These are phyloP conservation scores for Streptanthus diversifolius DNA, from an alignment of 345 rosid genomes.

Conservation along the genomic window DNA sequence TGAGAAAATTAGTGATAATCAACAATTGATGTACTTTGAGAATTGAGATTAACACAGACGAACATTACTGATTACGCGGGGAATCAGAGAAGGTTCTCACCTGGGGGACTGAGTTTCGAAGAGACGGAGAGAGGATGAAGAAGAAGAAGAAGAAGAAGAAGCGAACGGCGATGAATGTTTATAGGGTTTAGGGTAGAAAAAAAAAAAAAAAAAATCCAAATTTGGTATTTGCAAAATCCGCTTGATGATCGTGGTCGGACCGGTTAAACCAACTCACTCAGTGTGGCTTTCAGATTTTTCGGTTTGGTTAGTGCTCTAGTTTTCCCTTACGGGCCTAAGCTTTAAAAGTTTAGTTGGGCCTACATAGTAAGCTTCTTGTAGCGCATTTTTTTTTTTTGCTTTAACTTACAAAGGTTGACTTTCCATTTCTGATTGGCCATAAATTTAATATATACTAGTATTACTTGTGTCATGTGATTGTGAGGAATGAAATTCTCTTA, in stretches of 20 bases:
- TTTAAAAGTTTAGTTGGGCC: neutral
- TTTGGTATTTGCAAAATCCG: neutral
- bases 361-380: neutral
- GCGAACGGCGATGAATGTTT: constrained; percentile 15
- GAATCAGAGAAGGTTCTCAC: neutral
- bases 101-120: neutral
- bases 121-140: neutral
- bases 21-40: neutral
- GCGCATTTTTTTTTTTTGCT: neutral
- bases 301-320: neutral
- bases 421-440: neutral
- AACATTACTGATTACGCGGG: neutral
- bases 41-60: neutral
- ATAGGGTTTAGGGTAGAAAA: constrained; percentile 9
- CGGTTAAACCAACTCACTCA: neutral
- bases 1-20: neutral
- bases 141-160: neutral
- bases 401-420: neutral
- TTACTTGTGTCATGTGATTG: too few species aligned
- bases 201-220: neutral
- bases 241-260: neutral
- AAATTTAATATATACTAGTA: too few species aligned
- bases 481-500: too few species aligned
- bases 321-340: neutral
- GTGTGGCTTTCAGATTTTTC: neutral